A percentile compares a stretch with the other conserved stretches of the same genome.
These are phyloP conservation scores for Bromus sterilis DNA, from an alignment of 176 grass and related monocot species.

Conservation along the genomic window DNA sequence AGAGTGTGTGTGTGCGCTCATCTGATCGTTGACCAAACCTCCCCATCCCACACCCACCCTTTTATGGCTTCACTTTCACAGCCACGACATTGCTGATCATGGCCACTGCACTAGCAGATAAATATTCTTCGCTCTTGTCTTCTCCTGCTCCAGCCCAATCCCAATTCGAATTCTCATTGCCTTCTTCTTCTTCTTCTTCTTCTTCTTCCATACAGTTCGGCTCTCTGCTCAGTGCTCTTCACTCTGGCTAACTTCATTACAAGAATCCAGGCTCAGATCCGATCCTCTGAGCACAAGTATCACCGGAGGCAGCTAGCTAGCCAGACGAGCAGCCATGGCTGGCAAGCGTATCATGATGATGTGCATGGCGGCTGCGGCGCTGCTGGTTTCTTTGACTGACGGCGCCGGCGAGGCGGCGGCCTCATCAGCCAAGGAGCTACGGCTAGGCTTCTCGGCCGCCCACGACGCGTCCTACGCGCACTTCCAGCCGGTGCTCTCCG, in stretches of 20 bases:
- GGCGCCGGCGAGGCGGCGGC: background rate
- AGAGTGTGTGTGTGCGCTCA: slow-evolving; percentile 18
- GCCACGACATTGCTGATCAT: background rate
- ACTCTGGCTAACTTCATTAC: background rate
- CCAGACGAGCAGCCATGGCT: background rate
- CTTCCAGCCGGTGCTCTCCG: slow-evolving; percentile 77
- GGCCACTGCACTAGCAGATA: slow-evolving; percentile 3
- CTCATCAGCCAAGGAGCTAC: slow-evolving; percentile 34
- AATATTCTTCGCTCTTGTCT: slow-evolving; percentile 15
- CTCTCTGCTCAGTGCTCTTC: background rate
- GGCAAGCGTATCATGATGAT: background rate
- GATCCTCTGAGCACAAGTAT: background rate
- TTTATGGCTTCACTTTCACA: background rate
- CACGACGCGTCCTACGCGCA: slow-evolving; percentile 53
- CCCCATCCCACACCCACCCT: background rate
- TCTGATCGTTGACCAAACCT: slow-evolving; percentile 26
- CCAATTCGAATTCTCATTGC: background rate
- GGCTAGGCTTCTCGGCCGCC: slow-evolving; percentile 48
- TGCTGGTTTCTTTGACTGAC: background rate
- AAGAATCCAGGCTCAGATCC: background rate
- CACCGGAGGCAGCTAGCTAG: background rate
- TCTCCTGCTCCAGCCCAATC: slow-evolving; percentile 19
- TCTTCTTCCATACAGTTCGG: background rate
- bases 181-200: background rate
- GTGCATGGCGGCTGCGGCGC: slow-evolving; percentile 13